Conservation (phyloP, 2,329 filamentous ascomycete species). For the Monilinia laxa region DNA sequence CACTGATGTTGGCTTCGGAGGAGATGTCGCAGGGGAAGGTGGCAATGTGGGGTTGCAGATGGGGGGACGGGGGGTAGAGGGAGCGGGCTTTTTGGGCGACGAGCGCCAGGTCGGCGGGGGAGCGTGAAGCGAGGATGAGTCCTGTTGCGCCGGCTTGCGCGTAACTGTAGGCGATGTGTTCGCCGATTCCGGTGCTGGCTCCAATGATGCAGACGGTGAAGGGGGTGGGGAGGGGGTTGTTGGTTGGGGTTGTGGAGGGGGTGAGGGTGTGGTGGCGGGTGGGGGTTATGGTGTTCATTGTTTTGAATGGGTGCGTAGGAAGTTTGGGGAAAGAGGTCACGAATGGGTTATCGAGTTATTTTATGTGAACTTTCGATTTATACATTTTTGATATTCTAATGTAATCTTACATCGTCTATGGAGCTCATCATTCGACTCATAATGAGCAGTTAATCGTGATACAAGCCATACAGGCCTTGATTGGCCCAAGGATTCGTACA, state of each 20-base stretch:
- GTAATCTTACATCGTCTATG: too few species aligned
- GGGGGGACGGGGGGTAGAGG: not conserved
- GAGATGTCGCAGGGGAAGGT: constrained; percentile 15
- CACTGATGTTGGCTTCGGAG: not conserved
- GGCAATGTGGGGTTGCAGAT: not conserved
- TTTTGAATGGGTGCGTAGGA: not conserved
- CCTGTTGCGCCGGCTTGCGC: constrained; percentile 15
- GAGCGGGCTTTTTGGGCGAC: constrained; percentile 13
- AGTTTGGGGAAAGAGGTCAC: too few species aligned
- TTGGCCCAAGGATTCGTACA: not conserved
- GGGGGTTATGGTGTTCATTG: constrained; percentile 14
- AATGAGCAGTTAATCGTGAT: constrained; percentile 1
- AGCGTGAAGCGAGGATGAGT: constrained; percentile 21
- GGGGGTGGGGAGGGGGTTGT: constrained; percentile 4
- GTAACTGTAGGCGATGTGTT: constrained; percentile 23
- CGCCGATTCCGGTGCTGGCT: constrained; percentile 23
- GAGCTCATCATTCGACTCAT: constrained; percentile 18
- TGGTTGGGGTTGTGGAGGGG: constrained; percentile 4
- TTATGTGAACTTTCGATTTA: not conserved
- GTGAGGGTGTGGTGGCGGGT: constrained; percentile 16
- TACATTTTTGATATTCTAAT: not conserved
- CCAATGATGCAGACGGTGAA: constrained; percentile 24
- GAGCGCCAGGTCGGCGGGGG: not conserved
- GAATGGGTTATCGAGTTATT: not conserved
- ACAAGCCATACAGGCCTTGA: not conserved